These are phyloP conservation scores for Xylariomycetidae sp. DNA, from an alignment of 2,329 filamentous ascomycete genomes.

Conservation along the genomic window DNA sequence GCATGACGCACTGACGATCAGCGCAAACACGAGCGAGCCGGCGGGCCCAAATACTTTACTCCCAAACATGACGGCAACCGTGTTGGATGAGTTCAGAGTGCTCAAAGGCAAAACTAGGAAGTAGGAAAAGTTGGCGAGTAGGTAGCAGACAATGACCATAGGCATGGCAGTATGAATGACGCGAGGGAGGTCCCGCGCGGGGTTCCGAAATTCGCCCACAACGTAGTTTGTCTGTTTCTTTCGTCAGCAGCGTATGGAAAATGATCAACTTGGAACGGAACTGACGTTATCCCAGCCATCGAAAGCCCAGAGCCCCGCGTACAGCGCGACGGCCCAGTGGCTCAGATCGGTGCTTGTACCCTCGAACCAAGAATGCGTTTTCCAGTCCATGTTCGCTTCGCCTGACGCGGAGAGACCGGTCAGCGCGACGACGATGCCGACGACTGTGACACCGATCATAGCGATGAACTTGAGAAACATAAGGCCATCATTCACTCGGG, in stretches of 20 bases:
- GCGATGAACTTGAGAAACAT: conserved; percentile 98
- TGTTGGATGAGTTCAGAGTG: conserved; percentile 81
- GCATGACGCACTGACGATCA: conserved; percentile 86
- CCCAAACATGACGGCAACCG: conserved; percentile 92
- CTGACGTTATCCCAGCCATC: conserved; percentile 98
- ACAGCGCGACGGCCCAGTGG: conserved; percentile 88
- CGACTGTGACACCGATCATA: conserved; percentile 77
- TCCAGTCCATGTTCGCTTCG: conserved; percentile 77
- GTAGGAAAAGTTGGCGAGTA: conserved; percentile 88
- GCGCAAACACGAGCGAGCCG: conserved; percentile 76
- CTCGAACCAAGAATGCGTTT: conserved; percentile 80
- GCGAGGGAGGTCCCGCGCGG: conserved; percentile 79
- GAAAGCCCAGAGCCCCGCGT: conserved; percentile 95
- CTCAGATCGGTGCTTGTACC: conserved; percentile 74
- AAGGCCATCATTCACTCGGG: conserved; percentile 80
- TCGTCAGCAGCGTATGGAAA: too few relatives aligned
- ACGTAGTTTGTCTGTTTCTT: conserved; percentile 81
- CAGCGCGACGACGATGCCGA: conserved; percentile 79
- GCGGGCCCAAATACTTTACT: conserved; percentile 79
- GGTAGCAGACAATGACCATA: conserved; percentile 81
- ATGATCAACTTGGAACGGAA: too few relatives aligned
- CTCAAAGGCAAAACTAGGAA: conserved; percentile 83
- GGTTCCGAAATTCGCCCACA: conserved; percentile 92
- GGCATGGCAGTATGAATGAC: conserved; percentile 97
- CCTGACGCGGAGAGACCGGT: conserved; percentile 79